Percentiles rank a stretch among this genome's conserved stretches.
These are phyloP conservation scores for Oryza nivara DNA, from an alignment of 176 grass and related monocot genomes.

Conservation along the genomic window DNA sequence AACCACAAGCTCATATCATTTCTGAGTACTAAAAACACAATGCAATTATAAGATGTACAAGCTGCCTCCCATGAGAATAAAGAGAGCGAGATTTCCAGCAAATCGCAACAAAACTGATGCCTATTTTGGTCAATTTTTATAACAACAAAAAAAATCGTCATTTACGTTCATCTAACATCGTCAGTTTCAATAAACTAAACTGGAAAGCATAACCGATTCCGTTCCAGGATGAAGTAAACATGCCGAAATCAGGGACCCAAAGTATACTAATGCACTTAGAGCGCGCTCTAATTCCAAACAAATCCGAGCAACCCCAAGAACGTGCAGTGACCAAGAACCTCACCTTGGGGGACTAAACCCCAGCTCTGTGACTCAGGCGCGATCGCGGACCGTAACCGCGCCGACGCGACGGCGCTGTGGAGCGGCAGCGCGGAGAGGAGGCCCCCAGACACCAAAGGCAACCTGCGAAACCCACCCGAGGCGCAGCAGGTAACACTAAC, in stretches of 20 bases:
- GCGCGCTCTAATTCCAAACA: no score
- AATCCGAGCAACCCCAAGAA: no score
- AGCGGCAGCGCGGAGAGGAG: conserved; percentile 67
- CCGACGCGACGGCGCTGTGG: conserved; percentile 68
- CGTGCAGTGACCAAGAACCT: background rate
- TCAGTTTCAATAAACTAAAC: background rate
- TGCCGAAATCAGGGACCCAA: background rate
- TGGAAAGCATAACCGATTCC: background rate
- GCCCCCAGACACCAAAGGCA: conserved; percentile 50
- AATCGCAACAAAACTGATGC: background rate
- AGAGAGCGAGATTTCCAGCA: background rate
- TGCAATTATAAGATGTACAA: no score
- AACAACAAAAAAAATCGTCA: background rate
- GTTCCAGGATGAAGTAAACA: background rate
- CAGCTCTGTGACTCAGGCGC: conserved; percentile 68
- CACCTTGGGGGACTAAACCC: conserved; percentile 85
- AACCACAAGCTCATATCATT: background rate
- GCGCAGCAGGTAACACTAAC: background rate
- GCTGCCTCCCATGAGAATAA: background rate
- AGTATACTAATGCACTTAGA: background rate
- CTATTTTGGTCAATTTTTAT: background rate
- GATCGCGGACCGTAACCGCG: conserved; percentile 61
- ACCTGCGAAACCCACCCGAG: conserved; percentile 36
- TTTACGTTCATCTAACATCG: background rate
- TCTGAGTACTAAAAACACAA: background rate